Conservation (phyloP, 768 basidiomycete species). For the Glaciozyma martinii region DNA sequence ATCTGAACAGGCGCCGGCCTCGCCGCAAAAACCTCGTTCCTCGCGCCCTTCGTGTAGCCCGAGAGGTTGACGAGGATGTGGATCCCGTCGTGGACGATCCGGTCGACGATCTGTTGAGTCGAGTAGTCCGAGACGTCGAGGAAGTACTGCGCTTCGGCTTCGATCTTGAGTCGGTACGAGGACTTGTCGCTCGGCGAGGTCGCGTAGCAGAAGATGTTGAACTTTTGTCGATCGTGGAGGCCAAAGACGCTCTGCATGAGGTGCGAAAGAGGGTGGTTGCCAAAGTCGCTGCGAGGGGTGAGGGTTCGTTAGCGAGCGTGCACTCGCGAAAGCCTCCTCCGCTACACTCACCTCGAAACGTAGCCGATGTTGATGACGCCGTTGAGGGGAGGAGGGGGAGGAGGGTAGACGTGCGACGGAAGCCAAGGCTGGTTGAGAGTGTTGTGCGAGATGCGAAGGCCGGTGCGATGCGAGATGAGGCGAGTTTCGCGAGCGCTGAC, state of each 20-base stretch:
- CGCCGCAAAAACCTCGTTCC: constrained; percentile 50
- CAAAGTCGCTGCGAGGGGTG: constrained; percentile 31
- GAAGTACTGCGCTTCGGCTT: constrained; percentile 43
- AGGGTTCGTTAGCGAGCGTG: background rate
- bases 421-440: constrained; percentile 44
- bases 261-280: constrained; percentile 50
- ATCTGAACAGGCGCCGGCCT: constrained; percentile 48
- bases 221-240: constrained; percentile 43
- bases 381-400: constrained; percentile 41
- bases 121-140: constrained; percentile 45
- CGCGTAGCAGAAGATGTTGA: constrained; percentile 47
- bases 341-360: constrained; percentile 38
- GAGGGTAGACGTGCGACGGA: constrained; percentile 42
- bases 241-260: constrained; percentile 47
- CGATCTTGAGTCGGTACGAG: constrained; percentile 45
- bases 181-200: constrained; percentile 48
- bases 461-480: constrained; percentile 47
- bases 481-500: constrained; percentile 44
- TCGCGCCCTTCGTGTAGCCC: constrained; percentile 50
- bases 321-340: constrained; percentile 38
- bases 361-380: constrained; percentile 48
- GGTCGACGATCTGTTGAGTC: constrained; percentile 41
- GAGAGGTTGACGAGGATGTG: constrained; percentile 45
- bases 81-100: constrained; percentile 44
- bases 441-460: constrained; percentile 45